Evolutionary conservation across 2,329 filamentous ascomycete species (phyloP), one percentile per base, ranked within the genome.

Genomic region (Periconia digitata): DNA sequence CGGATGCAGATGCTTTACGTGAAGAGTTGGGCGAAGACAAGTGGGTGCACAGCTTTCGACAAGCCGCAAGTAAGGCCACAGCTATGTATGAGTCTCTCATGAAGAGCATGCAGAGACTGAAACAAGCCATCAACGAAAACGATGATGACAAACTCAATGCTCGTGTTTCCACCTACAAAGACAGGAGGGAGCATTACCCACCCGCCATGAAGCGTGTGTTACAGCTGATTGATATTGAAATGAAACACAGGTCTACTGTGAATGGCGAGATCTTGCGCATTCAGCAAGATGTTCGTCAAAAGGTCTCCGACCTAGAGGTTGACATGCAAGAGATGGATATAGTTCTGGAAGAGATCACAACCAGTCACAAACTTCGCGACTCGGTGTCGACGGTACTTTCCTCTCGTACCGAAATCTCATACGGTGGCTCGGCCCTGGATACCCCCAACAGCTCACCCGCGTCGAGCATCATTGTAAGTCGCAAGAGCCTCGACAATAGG

Each of bases 81-180:
- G 96, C 96, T 75, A 96, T 99, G 91, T 92, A 90, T 66, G 90
- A 96, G 59, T 96, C 92, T 3, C 90, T 97, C 18, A 89, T 95
- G 66, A 83, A 92, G 55, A 96, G 91, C 66, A 84, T 95, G 49
- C 73, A 78, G 40, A 95, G 95, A 72, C 79, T 99, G 29, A 85
- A 83, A 54, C 90, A 96, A 64, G 85, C 85, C 3, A 77, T 96
- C 15, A 89, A 95, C 49, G 79, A 83, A 10, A 86, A 85, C 7
- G 79, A 87, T 62, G 87, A 94, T 55, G 73, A 90, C 50, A 87
- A 71, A 44, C 58, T 70, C 5, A 52, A 56, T 13, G 54, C 85
- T 12, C 92, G 91, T 70, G 85, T 95, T 36, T 91, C 96, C 70
- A 95, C 82, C 60, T 99, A 96, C 69, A 92, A 96, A 67, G 90